These are phyloP conservation scores for Phytophthora tentaculata DNA, from an alignment of 352 stramenopile genomes.

Conservation along the genomic window DNA sequence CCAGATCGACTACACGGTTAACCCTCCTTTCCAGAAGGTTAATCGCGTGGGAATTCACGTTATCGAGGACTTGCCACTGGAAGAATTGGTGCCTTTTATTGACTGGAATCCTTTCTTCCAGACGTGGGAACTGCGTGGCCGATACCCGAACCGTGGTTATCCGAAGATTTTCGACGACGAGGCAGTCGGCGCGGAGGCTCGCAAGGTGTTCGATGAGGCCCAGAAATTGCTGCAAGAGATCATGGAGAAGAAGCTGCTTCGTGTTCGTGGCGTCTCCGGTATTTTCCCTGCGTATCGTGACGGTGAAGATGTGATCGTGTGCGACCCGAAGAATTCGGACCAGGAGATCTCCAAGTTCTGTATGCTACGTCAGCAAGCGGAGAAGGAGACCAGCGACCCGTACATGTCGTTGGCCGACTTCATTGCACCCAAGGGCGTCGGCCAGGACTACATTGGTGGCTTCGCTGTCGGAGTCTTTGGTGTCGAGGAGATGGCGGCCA, in stretches of 20 bases:
- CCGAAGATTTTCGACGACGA: constrained; percentile 99
- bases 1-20: constrained; percentile 92
- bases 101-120: constrained; percentile 99
- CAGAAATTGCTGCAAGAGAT: constrained; percentile 95
- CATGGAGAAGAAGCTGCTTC: constrained; percentile 92
- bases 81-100: constrained; percentile 95
- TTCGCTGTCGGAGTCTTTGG: constrained; percentile 97
- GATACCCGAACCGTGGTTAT: constrained; percentile 98
- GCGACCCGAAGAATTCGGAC: constrained; percentile 81
- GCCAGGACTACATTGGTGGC: constrained; percentile 93
- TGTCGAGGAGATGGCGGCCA: constrained; percentile 92
- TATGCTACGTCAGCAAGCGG: constrained; percentile 97
- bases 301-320: constrained; percentile 96
- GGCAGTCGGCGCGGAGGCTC: constrained; percentile 93
- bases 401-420: constrained; percentile 97
- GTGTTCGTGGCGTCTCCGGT: constrained; percentile 92
- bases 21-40: constrained; percentile 83
- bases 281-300: constrained; percentile 95
- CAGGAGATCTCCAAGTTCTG: constrained; percentile 92
- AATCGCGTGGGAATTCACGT: constrained; percentile 89
- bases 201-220: constrained; percentile 97
- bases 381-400: constrained; percentile 96
- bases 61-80: constrained; percentile 86
- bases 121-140: constrained; percentile 96
- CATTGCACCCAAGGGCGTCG: constrained; percentile 73